Base-by-base conservation (phyloP, 2,329 filamentous ascomycete species). In the Rhynchosporium graminicola region DNA sequence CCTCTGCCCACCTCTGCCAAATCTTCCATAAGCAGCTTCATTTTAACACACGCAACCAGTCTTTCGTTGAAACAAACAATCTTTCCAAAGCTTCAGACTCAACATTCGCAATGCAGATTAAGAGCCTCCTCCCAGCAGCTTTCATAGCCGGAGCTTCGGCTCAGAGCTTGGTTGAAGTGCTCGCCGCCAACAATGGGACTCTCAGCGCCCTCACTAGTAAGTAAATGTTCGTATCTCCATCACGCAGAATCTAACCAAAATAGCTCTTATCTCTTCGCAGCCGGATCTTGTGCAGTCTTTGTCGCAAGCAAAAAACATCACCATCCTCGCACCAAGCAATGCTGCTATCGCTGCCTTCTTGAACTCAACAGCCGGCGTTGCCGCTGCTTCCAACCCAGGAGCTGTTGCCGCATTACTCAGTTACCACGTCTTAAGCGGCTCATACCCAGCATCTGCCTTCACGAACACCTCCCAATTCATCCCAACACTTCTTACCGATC, bases 241-340 rank as follows among this genome's bases (percentile, higher is more conserved):
- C 7, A 10, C 38, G 20, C 57, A 42, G 10, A 36, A 15, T 38
- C 43, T 29, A 31, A 47, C 15, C 43, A 68, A 78, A 26, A 68
- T 70, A 46, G 68, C 67, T 6, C 72, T 80, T 59, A 72, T 83
- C 36, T 58, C 66, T 13, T 63, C 68, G 28, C 72, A 74, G 56
- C 75, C 78, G 9, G 68, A 70, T 3, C 67, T 82, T 20, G 62
- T 78, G n/a, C 46, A 67, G 10, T 59, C 73, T 4, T 72, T 85
- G 29, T 69, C 68, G 40, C 69, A 65, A 29, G 74, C 78, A 6
- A 67, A 68, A 10, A 83, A 86, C 69, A 77, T 87, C 63, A 87
- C 85, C n/a, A 77, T 75, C 52, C 68, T 75, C n/a, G 73, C 73
- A 4, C 74, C 74, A 4, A 70, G 60, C 60, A 72, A 75, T 40